phyloP scores from a whole-genome alignment of 306 rosid species.

The Pueraria montana region DNA sequence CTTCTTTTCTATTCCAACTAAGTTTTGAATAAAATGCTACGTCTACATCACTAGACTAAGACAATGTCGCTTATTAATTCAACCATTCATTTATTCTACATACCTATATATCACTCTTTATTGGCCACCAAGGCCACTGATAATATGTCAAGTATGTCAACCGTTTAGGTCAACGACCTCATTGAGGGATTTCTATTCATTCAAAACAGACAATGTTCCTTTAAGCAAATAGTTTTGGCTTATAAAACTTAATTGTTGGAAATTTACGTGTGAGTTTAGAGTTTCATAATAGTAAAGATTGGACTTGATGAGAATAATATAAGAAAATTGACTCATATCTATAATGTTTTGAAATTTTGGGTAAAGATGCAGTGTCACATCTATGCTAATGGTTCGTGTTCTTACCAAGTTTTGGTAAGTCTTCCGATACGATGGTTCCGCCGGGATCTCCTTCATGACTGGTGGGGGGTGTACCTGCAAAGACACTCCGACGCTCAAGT shows the following conservation, averaged over 20 bases:
- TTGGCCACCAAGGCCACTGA: background rate
- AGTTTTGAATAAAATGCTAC: too few relatives aligned
- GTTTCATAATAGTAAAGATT: background rate
- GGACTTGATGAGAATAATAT: background rate
- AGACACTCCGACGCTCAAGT: too few relatives aligned
- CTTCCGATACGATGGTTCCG: too few relatives aligned
- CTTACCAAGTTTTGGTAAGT: too few relatives aligned
- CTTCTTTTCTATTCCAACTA: too few relatives aligned
- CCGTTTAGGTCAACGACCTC: background rate
- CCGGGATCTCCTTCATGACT: too few relatives aligned
- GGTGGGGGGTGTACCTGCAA: too few relatives aligned
- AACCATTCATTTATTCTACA: slow-evolving; percentile 5
- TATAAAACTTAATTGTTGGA: too few relatives aligned
- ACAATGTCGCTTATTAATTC: background rate
- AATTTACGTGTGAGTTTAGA: background rate
- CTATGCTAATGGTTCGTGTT: too few relatives aligned
- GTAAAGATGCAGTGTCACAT: background rate
- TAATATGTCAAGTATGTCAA: background rate
- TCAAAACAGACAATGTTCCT: too few relatives aligned
- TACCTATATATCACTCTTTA: background rate
- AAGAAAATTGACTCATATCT: background rate
- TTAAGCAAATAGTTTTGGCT: too few relatives aligned
- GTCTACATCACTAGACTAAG: too few relatives aligned
- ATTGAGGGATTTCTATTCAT: background rate
- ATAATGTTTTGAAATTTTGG: background rate